Evolutionary conservation across 257 asterid species (phyloP).

Genomic region (Nicotiana paniculata): DNA sequence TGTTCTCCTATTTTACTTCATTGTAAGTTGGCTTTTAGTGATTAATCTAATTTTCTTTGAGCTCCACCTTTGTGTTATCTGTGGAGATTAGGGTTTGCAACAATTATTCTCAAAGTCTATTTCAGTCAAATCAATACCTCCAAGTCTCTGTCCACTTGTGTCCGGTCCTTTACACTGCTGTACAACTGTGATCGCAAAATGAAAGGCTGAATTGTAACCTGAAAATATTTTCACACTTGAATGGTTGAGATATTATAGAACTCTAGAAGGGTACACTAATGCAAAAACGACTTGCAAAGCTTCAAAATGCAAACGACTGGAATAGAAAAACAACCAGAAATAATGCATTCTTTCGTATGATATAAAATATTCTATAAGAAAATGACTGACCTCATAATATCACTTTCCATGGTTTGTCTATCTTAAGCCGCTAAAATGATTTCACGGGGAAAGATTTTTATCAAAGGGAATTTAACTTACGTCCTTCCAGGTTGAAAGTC

Average conservation of each 20-base stretch:
- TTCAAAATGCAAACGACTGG: background rate
- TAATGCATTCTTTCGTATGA: background rate
- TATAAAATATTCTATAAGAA: background rate
- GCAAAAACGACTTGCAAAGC: background rate
- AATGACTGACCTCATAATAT: background rate
- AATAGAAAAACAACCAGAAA: background rate
- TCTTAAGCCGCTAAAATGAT: background rate
- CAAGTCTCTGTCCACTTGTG: constrained; percentile 92
- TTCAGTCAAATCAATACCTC: constrained; percentile 46
- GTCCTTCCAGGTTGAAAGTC: background rate
- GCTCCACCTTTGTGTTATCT: too few species aligned
- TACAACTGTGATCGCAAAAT: constrained; percentile 78
- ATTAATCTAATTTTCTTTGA: too few species aligned
- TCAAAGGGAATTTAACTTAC: background rate
- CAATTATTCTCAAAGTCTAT: background rate
- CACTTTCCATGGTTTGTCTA: background rate
- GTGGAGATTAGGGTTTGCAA: too few species aligned
- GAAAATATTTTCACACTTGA: constrained; percentile 16
- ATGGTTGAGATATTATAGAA: background rate
- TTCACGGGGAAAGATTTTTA: background rate
- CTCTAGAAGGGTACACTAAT: background rate
- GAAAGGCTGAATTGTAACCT: constrained; percentile 79
- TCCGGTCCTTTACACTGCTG: constrained; percentile 91
- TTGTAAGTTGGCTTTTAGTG: too few species aligned
- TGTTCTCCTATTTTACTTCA: too few species aligned